Base-by-base conservation (phyloP, 768 basidiomycete genomes). In the Serendipita sp. region DNA sequence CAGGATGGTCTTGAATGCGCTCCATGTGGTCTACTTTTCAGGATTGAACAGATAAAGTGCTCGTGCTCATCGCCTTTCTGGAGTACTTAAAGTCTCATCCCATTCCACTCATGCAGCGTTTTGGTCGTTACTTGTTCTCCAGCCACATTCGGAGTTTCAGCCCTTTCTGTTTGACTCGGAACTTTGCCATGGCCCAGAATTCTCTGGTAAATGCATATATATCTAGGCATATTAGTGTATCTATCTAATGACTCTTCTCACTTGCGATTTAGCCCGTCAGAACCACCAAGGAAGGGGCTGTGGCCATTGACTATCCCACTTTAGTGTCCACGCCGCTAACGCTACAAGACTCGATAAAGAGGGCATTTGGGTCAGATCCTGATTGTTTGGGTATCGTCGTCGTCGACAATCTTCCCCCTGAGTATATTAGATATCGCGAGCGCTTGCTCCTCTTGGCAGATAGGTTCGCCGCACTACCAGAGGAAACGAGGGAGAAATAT, bases 281-380 rank as follows among this genome's bases (percentile, higher is more conserved):
- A 37, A 32, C 56, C 34, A 60, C 56, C 16, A 24, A 60, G 35
- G 80, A 81, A 64, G 80, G 81, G 0, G 80, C 81, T 1, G 81
- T 89, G 10, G 73, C 78, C 2, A 80, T 90, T 63, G 83, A 86
- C 0, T 89, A 89, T 72, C 68, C 74, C 10, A 78, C 80, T 3
- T 77, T 91, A 63, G 68, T 81, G 34, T 76, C 80, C 10, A 75
- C 78, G 0, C 84, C 86, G 0, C 69, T 77, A 8, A 78, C 81
- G 3, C 75, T 90, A 11, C 72, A 76, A 34, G 68, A 77, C 18
- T 80, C 85, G 18, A 90, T 95, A 66, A 84, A 67, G 11, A 51
- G 82, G 68, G 92, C 89, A 2, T 95, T 95, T 70, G 92, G 92
- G 24, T 89, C 89, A 10, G 77, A 83, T 66, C 80, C 87, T 5